A percentile compares a stretch with the other conserved stretches of the same genome.
Evolutionary conservation across 2,329 filamentous ascomycete genomes (phyloP).

Genomic region (Penicillium brasilianum): DNA sequence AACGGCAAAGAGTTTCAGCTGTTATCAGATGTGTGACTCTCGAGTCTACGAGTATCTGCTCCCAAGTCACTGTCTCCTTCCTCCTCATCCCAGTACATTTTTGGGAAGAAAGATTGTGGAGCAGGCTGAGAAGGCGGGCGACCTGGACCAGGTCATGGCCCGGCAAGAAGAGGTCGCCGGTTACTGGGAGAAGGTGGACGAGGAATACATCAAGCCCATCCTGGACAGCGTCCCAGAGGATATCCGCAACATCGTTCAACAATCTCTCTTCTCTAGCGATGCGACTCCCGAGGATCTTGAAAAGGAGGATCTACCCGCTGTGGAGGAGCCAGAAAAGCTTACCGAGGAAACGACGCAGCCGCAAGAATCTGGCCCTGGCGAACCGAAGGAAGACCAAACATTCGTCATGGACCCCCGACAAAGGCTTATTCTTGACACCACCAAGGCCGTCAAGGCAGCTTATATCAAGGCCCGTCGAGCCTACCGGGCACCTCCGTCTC

Average conservation of each 20-base stretch:
- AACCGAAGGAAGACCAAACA: constrained; percentile 23
- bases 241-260: constrained; percentile 47
- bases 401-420: constrained; percentile 36
- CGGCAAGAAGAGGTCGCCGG: constrained; percentile 76
- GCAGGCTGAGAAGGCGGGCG: constrained; percentile 72
- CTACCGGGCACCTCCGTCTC: constrained; percentile 77
- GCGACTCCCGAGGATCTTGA: constrained; percentile 16
- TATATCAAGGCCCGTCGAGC: constrained; percentile 82
- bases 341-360: constrained; percentile 12
- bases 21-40: constrained; percentile 93
- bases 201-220: constrained; percentile 75
- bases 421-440: constrained; percentile 64
- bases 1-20: constrained; percentile 89
- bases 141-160: constrained; percentile 69
- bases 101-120: constrained; percentile 83
- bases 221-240: constrained; percentile 53
- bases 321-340: constrained; percentile 17
- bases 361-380: constrained; percentile 12
- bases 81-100: constrained; percentile 86
- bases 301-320: constrained; percentile 18
- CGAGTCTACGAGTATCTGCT: constrained; percentile 97
- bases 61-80: constrained; percentile 88
- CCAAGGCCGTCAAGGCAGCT: constrained; percentile 77
- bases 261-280: constrained; percentile 46
- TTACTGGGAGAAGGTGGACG: constrained; percentile 84